Conservation (phyloP, 164 flowering plant species). For the Tetrastigma voinierianum region DNA sequence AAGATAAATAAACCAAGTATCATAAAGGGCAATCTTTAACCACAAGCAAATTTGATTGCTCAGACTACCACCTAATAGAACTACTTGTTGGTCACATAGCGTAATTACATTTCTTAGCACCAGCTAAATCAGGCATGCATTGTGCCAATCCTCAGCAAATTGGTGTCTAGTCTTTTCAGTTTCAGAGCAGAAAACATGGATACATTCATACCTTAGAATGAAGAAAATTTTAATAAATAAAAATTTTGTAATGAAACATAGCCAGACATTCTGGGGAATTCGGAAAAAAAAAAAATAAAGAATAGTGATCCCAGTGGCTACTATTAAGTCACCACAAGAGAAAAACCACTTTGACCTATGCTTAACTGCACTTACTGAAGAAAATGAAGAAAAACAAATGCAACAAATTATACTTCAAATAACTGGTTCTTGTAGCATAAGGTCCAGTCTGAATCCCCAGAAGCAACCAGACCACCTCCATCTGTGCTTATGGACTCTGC, state of each 20-base stretch:
- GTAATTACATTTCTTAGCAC: neutral
- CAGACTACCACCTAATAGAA: neutral
- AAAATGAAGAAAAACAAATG: neutral
- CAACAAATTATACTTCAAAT: slow-evolving; percentile 32
- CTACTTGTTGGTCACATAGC: neutral
- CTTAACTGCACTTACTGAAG: slow-evolving; percentile 5
- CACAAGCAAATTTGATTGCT: neutral
- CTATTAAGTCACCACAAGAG: slow-evolving; percentile 9
- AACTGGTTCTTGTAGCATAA: slow-evolving; percentile 51
- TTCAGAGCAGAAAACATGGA: neutral
- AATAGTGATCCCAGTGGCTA: slow-evolving; percentile 3
- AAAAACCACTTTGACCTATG: neutral
- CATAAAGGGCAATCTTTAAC: neutral
- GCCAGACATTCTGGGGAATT: neutral
- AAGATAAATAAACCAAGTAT: neutral
- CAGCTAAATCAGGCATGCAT: neutral
- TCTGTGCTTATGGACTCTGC: slow-evolving; percentile 78
- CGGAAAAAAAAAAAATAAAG: neutral
- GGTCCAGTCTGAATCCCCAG: slow-evolving; percentile 77
- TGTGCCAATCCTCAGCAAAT: neutral
- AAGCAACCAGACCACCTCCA: slow-evolving; percentile 54
- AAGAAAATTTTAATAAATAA: neutral
- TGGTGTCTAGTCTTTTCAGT: neutral
- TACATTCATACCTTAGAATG: neutral
- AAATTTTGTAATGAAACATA: neutral